Evolutionary conservation across 331 rosid genomes (phyloP), one percentile per base, ranked within the genome.

Genomic region (Malus hybrid): DNA sequence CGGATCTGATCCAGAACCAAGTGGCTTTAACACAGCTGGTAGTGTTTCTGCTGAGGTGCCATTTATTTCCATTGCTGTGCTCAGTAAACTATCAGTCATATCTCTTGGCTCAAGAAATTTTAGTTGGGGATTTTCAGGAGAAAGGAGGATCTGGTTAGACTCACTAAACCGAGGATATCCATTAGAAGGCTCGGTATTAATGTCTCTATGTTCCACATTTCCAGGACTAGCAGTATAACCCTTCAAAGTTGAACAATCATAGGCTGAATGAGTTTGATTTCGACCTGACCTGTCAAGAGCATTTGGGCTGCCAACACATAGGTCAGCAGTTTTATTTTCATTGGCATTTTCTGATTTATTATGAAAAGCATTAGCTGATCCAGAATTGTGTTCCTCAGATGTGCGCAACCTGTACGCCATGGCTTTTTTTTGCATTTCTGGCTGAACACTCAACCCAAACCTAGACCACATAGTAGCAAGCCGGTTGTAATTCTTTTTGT

Each of bases 361-460:
- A 78, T 78, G 70, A 73, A 65, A 73, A 75, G 72, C 50, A 80
- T 72, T 81, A 78, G 77, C 83, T 9, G 77, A 84, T 70, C 78
- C 88, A 71, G 90, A 81, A 56, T 86, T 84, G 77, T 80, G 89
- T 85, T 88, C 85, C 79, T 84, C 87, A 64, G 86, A 81, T 26
- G 97, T 82, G 92, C 93, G 88, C 79, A 92, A 86, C 52, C 99
- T 91, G 82, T 85, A 84, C 44, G 87, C 78, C 82, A 70, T 81
- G 24, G 82, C 34, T 73, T 89, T 95, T 60, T 84, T 75, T 68
- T 82, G 88, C 63, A 78, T 89, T 84, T 90, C 99, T 73, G 89
- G 89, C 68, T 84, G 93, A 77, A 86, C 84, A 61, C 80, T 78
- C 91, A 95, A 84, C 76, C 93, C 97, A 89, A 87, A 90, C 81